phyloP scores from a whole-genome alignment of 2,329 filamentous ascomycete genomes.

The Amauroascus niger region DNA sequence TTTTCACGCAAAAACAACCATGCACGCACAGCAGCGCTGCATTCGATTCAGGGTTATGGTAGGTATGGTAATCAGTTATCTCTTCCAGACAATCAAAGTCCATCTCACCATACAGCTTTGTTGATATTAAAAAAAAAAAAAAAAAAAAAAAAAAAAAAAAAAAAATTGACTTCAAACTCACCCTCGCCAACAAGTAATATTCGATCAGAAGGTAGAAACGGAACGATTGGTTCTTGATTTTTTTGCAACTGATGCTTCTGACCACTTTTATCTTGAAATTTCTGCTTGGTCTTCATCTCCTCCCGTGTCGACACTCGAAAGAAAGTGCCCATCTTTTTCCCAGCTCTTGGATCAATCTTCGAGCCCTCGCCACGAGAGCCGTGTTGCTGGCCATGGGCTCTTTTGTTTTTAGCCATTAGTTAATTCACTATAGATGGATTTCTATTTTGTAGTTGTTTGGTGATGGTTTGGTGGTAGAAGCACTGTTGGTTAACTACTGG shows the following conservation, averaged over 20 bases:
- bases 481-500: no score
- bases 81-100: background rate
- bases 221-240: slow-evolving; percentile 28
- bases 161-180: slow-evolving; percentile 21
- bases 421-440: background rate
- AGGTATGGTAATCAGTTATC: background rate
- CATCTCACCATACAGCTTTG: background rate
- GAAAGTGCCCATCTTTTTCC: slow-evolving; percentile 25
- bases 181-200: slow-evolving; percentile 40
- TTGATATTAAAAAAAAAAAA: background rate
- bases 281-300: background rate
- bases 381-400: slow-evolving; percentile 15
- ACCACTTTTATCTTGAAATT: slow-evolving; percentile 1
- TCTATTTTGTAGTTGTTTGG: background rate
- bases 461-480: background rate
- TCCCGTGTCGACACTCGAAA: slow-evolving; percentile 21
- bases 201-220: slow-evolving; percentile 35
- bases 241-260: slow-evolving; percentile 17
- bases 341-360: background rate
- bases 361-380: background rate
- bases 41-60: no score
- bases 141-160: background rate
- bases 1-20: no score
- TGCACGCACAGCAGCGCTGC: no score
- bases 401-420: slow-evolving; percentile 23